Evolutionary conservation across 805 yeast species (phyloP).

Genomic region (Kodamaea jinghongensis): DNA sequence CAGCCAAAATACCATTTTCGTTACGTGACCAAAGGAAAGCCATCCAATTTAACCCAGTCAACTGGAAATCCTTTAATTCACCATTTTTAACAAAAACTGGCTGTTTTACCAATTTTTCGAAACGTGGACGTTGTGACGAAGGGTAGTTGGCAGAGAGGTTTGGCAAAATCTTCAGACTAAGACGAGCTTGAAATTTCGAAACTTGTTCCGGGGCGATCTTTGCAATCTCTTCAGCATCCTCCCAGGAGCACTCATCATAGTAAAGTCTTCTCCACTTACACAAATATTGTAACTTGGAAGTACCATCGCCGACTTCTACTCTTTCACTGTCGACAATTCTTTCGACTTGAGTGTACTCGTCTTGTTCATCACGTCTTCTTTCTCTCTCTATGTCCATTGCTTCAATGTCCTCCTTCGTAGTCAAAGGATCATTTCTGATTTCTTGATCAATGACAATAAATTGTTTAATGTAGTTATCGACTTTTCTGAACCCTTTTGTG

Average conservation of each 20-base stretch:
- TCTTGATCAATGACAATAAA: slow-evolving; percentile 70
- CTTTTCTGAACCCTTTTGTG: slow-evolving; percentile 73
- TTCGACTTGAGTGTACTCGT: slow-evolving; percentile 83
- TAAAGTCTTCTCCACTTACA: slow-evolving; percentile 93
- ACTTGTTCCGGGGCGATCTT: slow-evolving; percentile 81
- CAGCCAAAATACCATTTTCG: slow-evolving; percentile 96
- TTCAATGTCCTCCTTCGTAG: slow-evolving; percentile 90
- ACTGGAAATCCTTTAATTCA: slow-evolving; percentile 92
- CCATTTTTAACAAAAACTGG: slow-evolving; percentile 90
- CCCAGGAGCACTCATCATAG: slow-evolving; percentile 98
- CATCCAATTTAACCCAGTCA: slow-evolving; percentile 99
- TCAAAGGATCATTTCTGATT: slow-evolving; percentile 71
- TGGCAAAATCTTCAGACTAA: slow-evolving; percentile 82
- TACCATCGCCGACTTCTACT: slow-evolving; percentile 58
- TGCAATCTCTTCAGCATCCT: slow-evolving; percentile 84
- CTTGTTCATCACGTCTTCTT: slow-evolving; percentile 75
- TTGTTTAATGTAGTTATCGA: slow-evolving; percentile 87
- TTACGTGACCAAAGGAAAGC: slow-evolving; percentile 97
- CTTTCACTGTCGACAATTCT: slow-evolving; percentile 87
- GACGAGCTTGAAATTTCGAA: slow-evolving; percentile 73
- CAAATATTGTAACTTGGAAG: slow-evolving; percentile 69
- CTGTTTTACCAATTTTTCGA: slow-evolving; percentile 81
- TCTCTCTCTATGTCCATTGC: slow-evolving; percentile 90
- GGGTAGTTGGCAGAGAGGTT: slow-evolving; percentile 76
- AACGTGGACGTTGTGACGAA: slow-evolving; percentile 68